Percentiles rank a stretch among this genome's conserved stretches.
These are phyloP conservation scores for Rhodosporidiobolus sp. DNA, from an alignment of 768 basidiomycete species.

Conservation along the genomic window DNA sequence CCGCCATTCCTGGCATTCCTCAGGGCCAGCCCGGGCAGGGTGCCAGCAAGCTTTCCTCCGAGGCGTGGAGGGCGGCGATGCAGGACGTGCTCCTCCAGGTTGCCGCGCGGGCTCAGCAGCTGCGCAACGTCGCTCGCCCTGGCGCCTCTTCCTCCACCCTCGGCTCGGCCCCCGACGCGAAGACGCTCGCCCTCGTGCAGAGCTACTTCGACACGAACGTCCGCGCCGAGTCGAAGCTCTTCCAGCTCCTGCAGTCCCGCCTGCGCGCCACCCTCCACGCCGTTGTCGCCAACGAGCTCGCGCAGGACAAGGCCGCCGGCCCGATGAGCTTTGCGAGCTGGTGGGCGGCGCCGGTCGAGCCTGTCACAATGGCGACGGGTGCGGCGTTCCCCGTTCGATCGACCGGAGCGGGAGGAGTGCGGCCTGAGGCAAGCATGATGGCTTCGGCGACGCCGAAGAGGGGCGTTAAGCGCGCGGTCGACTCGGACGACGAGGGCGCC, in stretches of 20 bases:
- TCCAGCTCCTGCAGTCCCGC: slow-evolving; percentile 30
- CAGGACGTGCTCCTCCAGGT: slow-evolving; percentile 72
- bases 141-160: slow-evolving; percentile 7
- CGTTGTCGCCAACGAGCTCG: slow-evolving; percentile 28
- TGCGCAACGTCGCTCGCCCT: neutral
- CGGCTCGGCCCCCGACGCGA: slow-evolving; percentile 13
- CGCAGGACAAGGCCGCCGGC: slow-evolving; percentile 1
- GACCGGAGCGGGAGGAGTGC: neutral
- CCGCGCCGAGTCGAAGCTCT: slow-evolving; percentile 25
- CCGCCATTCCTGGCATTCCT: slow-evolving; percentile 4
- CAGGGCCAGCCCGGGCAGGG: slow-evolving; percentile 23
- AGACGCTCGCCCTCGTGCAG: slow-evolving; percentile 20
- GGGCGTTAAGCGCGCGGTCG: slow-evolving; percentile 28
- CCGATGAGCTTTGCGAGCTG: slow-evolving; percentile 2
- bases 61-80: slow-evolving; percentile 58
- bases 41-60: slow-evolving; percentile 29
- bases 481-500: neutral
- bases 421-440: slow-evolving; percentile 6
- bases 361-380: slow-evolving; percentile 18
- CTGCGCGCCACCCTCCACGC: slow-evolving; percentile 17
- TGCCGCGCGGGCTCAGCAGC: slow-evolving; percentile 59
- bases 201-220: slow-evolving; percentile 37
- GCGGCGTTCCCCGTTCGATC: neutral
- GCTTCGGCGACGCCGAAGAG: neutral
- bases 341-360: slow-evolving; percentile 11